Conservation (phyloP, 163 green algal genomes). For the Trebouxia gelatinosa region DNA sequence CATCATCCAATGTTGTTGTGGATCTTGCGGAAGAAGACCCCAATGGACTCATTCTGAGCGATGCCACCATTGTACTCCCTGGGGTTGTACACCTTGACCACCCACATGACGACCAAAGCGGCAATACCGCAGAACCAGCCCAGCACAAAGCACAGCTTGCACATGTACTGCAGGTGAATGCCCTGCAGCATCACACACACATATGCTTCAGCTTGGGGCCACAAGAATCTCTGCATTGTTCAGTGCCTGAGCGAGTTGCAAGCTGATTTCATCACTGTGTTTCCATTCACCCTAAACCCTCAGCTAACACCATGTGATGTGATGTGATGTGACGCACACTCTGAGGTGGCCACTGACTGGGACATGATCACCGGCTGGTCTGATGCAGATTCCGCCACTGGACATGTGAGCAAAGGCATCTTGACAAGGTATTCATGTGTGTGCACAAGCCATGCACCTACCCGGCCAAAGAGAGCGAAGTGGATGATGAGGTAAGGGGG, state of each 20-base stretch:
- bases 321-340: too few relatives aligned
- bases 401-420: too few relatives aligned
- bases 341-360: too few relatives aligned
- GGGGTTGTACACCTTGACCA: constrained; percentile 38
- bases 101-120: constrained; percentile 39
- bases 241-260: too few relatives aligned
- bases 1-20: constrained; percentile 13
- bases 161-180: constrained; percentile 25
- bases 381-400: too few relatives aligned
- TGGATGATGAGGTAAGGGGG: constrained; percentile 40
- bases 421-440: too few relatives aligned
- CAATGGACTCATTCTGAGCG: constrained; percentile 30
- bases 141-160: constrained; percentile 40
- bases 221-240: constrained; percentile 7
- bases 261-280: too few relatives aligned
- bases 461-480: constrained; percentile 29
- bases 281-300: too few relatives aligned
- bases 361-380: too few relatives aligned
- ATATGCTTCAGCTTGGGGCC: not conserved
- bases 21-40: constrained; percentile 42
- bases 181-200: constrained; percentile 4
- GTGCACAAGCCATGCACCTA: not conserved
- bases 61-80: constrained; percentile 39
- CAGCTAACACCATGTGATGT: too few relatives aligned
- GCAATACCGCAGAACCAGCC: constrained; percentile 12